These are phyloP conservation scores for Globisporangium lucens DNA, from an alignment of 352 stramenopile genomes.

Conservation along the genomic window DNA sequence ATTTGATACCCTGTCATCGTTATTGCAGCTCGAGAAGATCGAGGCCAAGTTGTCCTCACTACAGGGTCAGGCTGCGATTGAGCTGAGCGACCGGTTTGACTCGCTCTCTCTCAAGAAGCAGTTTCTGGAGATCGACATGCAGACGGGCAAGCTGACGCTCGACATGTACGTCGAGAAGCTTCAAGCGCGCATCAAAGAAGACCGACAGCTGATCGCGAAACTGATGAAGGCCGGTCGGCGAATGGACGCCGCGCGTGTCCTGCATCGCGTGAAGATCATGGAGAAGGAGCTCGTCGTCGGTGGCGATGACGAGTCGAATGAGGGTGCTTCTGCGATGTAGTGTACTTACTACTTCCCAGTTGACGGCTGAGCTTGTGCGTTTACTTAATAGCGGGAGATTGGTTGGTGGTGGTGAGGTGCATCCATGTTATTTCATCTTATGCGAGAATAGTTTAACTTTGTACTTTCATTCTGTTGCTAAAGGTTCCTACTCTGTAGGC, in stretches of 20 bases:
- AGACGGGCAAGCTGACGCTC: conserved; percentile 72
- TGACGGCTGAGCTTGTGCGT: no score
- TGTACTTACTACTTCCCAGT: background rate
- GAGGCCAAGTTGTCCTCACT: conserved; percentile 44
- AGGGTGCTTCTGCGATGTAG: background rate
- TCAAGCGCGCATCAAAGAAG: conserved; percentile 40
- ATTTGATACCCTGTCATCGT: background rate
- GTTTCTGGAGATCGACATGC: conserved; percentile 80
- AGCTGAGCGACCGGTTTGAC: conserved; percentile 57
- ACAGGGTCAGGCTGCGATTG: conserved; percentile 26
- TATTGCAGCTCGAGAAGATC: conserved; percentile 60
- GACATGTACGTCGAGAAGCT: conserved; percentile 65
- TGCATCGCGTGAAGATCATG: conserved; percentile 78
- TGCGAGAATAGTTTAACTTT: no score
- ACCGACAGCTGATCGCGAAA: conserved; percentile 44
- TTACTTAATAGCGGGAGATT: no score
- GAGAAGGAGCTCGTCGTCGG: conserved; percentile 59
- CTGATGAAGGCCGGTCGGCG: conserved; percentile 42
- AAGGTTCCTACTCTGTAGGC: no score
- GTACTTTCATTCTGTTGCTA: no score
- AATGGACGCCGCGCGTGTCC: conserved; percentile 60
- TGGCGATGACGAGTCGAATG: conserved; percentile 22
- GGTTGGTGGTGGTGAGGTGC: no score
- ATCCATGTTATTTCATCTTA: no score
- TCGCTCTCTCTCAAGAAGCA: conserved; percentile 76